Evolutionary conservation across 2,329 filamentous ascomycete genomes (phyloP), one percentile per base, ranked within the genome.

Genomic region (Tricladium varicosporioides): DNA sequence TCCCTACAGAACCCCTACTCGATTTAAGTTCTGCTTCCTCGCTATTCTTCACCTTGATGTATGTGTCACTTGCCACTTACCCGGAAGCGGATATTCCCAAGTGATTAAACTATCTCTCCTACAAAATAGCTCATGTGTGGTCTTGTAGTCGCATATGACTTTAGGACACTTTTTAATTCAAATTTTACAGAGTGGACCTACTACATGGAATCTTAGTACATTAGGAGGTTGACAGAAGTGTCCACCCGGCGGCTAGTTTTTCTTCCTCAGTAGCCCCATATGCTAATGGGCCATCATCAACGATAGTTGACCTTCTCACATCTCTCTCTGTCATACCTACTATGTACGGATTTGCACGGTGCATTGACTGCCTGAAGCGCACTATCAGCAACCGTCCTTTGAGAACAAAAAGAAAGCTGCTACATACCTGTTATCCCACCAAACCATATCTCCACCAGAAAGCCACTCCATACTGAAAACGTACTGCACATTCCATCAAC

Each of bases 241-340:
- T n/a, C 36, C 36, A 40, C 2, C 36, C 36, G 11, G 36, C 36
- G 36, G 36, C 36, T 4, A 40, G 11, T 10, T 75, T 70, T 56
- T 72, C 69, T 0, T 76, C 75, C 56, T 63, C 55, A 1, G 75
- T 74, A 47, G 46, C 67, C 5, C 63, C 61, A 44, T 48, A 57
- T 14, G 64, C 65, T 9, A 63, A 49, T 0, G 60, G 59, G 0
- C 67, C 63, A 49, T 69, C 63, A 56, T 70, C 67, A 51, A 67
- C 52, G n/a, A 69, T 62, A 2, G 65, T 69, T 15, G 64, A 60
- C 22, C 67, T 57, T 14, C 67, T 60, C 10, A 69, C 63, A 60
- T 69, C 67, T 56, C 67, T 64, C 10, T 59, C 58, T 5, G 60
- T 63, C 63, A 69, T 68, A 11, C 54, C 32, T 11, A 63, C 65